phyloP scores from a whole-genome alignment of 1,139 yeast genomes.

The Taphrina deformans region DNA sequence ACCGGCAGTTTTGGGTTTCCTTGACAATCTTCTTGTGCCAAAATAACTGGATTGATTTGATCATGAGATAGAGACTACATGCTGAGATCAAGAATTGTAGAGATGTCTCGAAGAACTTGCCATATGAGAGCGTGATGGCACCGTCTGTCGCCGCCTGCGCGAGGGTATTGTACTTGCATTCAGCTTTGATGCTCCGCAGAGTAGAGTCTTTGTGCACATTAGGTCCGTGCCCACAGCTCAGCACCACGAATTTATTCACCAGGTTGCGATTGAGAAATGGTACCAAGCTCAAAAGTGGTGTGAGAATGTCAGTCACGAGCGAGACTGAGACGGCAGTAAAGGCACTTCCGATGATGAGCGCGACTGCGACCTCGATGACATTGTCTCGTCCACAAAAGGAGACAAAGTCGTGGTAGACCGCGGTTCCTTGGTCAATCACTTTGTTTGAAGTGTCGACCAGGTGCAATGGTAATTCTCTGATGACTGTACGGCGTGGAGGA shows the following conservation, averaged over 20 bases:
- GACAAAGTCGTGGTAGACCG: conserved; percentile 10
- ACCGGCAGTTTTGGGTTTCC: conserved; percentile 1
- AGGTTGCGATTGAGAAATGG: background rate
- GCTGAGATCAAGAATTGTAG: conserved; percentile 11
- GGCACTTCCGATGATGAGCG: conserved; percentile 18
- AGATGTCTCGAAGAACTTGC: conserved; percentile 5
- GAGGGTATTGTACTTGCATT: conserved; percentile 6
- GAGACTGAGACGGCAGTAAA: conserved; percentile 13
- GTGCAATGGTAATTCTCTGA: conserved; percentile 1
- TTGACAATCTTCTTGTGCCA: conserved; percentile 8
- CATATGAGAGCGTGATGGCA: conserved; percentile 13
- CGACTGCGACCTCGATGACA: conserved; percentile 19
- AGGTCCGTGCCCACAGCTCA: conserved; percentile 3
- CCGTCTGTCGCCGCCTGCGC: conserved; percentile 13
- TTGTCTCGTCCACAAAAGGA: conserved; percentile 15
- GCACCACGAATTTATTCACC: conserved; percentile 7
- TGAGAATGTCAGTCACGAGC: conserved; percentile 12
- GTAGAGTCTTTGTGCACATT: background rate
- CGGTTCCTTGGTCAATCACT: conserved; percentile 15
- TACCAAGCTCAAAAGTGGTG: conserved; percentile 2
- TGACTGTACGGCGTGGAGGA: background rate
- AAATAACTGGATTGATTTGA: background rate
- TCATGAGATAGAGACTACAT: background rate
- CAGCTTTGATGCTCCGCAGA: background rate
- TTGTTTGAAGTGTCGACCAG: conserved; percentile 6